phyloP scores from a whole-genome alignment of 305 asterid genomes.

The Fraxinus nigra region DNA sequence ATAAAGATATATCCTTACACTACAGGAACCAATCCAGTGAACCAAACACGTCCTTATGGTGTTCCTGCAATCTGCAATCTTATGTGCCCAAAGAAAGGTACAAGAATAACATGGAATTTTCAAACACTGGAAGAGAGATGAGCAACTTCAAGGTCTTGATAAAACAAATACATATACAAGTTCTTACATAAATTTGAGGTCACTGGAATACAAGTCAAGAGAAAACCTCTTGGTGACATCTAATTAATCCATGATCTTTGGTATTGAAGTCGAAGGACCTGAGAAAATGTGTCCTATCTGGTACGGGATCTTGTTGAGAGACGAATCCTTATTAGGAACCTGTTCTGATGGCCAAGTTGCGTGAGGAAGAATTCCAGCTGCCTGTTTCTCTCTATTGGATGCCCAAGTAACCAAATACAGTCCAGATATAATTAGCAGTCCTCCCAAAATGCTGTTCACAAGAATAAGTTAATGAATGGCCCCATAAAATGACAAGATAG shows the following conservation, averaged over 20 bases:
- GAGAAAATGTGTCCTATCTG: slow-evolving; percentile 60
- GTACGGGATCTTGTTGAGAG: slow-evolving; percentile 52
- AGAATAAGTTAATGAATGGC: neutral
- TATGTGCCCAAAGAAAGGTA: neutral
- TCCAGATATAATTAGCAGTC: slow-evolving; percentile 74
- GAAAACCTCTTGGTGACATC: neutral
- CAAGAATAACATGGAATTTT: neutral
- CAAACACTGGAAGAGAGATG: neutral
- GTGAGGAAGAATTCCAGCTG: slow-evolving; percentile 24
- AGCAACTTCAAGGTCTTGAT: neutral
- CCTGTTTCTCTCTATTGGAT: slow-evolving; percentile 56
- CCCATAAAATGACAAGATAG: neutral
- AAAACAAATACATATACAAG: neutral
- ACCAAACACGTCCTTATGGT: neutral
- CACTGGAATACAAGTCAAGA: neutral
- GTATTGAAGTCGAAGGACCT: slow-evolving; percentile 53
- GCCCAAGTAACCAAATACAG: slow-evolving; percentile 98
- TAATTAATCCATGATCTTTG: slow-evolving; percentile 55
- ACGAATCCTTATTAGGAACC: slow-evolving; percentile 34
- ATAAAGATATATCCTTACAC: neutral
- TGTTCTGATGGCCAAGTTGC: slow-evolving; percentile 50
- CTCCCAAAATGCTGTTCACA: slow-evolving; percentile 77
- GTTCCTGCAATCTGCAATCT: neutral
- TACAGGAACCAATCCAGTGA: neutral
- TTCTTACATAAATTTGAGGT: neutral